Evolutionary conservation across 768 basidiomycete species (phyloP), one percentile per base, ranked within the genome.

Genomic region (Psilocybe sp.): DNA sequence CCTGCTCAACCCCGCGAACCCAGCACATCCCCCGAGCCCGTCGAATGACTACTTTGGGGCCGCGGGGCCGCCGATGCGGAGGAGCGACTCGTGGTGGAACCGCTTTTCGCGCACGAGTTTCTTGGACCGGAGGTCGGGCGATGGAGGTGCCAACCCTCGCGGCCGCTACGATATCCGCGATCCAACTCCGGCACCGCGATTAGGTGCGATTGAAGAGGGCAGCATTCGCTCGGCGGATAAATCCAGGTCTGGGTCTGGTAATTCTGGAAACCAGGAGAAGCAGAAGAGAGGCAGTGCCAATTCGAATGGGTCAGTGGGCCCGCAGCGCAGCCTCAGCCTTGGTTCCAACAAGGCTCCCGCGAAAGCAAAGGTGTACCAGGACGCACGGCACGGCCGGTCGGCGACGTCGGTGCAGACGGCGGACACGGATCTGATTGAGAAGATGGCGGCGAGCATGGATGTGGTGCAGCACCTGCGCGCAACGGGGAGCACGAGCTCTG

Each of bases 71-170:
- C 73, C 79, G 1, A 73, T 90, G 40, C 78, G 79, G 39, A 75
- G 89, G 6, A 84, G 80, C 37, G 81, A 89, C 61, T 82, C 77
- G 10, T 91, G 90, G 87, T 94, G 90, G 85, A 67, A 75, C 8
- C 82, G 87, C 2, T 84, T 94, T 59, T 73, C 87, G 12, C 80
- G 79, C 47, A 78, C 82, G 14, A 78, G 81, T 32, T 71, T 89
- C 44, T 73, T 87, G 20, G 87, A 88, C 54, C 76, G 82, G 36
- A 72, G 74, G 19, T 52, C 67, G 10, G 81, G 75, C 57, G 72
- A 72, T 47, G 67, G 23, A 28, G 23, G 23, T 7, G 23, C 4
- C 23, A 28, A 7, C 23, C 60, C 5, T 67, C 67, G 48, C 61
- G 67, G 49, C 58, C 61, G 52, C 10, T 62, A 74, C 12, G 84